These are phyloP conservation scores for Kodamaea fukazawae DNA, from an alignment of 805 yeast genomes.

Conservation along the genomic window DNA sequence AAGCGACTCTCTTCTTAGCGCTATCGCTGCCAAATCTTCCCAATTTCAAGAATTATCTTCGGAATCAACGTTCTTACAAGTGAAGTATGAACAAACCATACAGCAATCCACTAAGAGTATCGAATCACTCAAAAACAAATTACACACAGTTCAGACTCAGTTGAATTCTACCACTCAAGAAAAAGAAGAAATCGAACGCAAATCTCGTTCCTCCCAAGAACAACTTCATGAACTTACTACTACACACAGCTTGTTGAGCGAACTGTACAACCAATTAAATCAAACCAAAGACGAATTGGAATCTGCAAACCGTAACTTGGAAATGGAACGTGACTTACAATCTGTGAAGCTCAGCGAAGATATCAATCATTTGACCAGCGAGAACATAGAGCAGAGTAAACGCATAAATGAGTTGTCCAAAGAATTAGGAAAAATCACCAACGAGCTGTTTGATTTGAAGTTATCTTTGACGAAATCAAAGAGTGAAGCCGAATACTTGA, in stretches of 20 bases:
- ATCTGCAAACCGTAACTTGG: constrained; percentile 3
- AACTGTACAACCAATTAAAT: constrained; percentile 4
- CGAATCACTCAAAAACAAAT: constrained; percentile 21
- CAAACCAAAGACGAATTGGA: constrained; percentile 7
- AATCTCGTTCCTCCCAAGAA: constrained; percentile 6
- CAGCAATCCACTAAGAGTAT: constrained; percentile 22
- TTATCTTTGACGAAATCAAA: constrained; percentile 32
- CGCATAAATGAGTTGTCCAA: constrained; percentile 33
- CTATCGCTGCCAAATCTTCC: constrained; percentile 23
- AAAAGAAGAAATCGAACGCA: constrained; percentile 6
- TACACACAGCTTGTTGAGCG: constrained; percentile 10
- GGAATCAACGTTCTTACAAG: constrained; percentile 29
- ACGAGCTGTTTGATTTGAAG: constrained; percentile 35
- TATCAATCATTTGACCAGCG: constrained; percentile 27
- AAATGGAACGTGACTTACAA: constrained; percentile 20
- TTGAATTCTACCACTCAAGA: constrained; percentile 1
- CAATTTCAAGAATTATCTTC: constrained; percentile 29
- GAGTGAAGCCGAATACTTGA: constrained; percentile 34
- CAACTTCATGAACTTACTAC: constrained; percentile 11
- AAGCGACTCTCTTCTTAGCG: constrained; percentile 16
- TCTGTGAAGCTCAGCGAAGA: constrained; percentile 26
- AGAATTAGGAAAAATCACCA: constrained; percentile 35
- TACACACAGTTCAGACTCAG: constrained; percentile 8
- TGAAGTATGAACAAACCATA: constrained; percentile 33
- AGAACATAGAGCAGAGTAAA: constrained; percentile 37